phyloP scores from a whole-genome alignment of 176 grass and related monocot species.

The Tuctoria greenei region DNA sequence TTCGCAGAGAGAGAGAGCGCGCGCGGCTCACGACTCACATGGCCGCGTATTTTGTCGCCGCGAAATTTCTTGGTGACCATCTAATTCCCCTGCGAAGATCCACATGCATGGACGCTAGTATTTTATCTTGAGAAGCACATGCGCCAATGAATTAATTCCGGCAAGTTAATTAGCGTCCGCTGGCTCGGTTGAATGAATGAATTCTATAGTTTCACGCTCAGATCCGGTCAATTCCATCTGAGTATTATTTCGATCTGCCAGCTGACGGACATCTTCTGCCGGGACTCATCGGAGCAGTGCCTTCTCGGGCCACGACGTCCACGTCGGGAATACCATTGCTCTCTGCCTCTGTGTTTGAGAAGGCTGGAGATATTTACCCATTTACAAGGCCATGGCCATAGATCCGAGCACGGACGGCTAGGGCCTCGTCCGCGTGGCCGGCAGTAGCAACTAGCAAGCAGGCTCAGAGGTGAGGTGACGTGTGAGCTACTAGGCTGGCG shows the following conservation, averaged over 20 bases:
- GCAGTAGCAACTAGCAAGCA: no score
- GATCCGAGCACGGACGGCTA: no score
- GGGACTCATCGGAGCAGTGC: not conserved
- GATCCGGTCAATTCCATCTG: not conserved
- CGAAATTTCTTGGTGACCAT: not conserved
- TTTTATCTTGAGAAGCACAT: not conserved
- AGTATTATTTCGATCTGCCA: not conserved
- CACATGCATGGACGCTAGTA: not conserved
- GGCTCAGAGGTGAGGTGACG: no score
- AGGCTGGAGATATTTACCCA: no score
- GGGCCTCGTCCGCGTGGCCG: no score
- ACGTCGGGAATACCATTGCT: not conserved
- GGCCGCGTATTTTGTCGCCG: not conserved
- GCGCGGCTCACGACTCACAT: not conserved
- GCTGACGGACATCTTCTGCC: not conserved
- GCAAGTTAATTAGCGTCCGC: no score
- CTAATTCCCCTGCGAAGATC: not conserved
- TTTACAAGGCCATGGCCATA: no score
- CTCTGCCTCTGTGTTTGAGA: no score
- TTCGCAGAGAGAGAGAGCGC: not conserved
- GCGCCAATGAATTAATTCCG: not conserved
- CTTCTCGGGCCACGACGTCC: not conserved
- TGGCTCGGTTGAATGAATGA: not conserved
- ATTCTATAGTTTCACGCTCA: not conserved
- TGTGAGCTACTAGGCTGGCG: no score